Evolutionary conservation across 805 yeast genomes (phyloP).

Genomic region (Naumovozyma dairenensis): DNA sequence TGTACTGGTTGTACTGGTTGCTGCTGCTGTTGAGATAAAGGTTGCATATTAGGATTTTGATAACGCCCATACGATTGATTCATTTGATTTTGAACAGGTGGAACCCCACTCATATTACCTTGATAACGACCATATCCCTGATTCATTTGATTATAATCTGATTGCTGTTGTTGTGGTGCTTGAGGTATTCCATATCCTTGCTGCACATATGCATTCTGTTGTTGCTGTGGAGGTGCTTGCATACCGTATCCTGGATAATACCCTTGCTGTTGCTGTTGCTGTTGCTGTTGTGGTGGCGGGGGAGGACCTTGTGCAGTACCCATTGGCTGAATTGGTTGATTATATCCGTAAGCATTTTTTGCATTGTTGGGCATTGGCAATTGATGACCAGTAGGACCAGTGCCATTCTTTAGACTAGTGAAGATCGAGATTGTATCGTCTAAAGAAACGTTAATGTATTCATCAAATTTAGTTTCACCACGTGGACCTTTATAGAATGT

Average conservation of each 20-base stretch:
- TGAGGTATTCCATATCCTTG: conserved; percentile 6
- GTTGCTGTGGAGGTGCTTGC: conserved; percentile 10
- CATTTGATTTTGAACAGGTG: conserved; percentile 6
- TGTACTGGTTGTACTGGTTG: conserved; percentile 19
- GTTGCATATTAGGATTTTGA: conserved; percentile 9
- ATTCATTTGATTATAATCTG: conserved; percentile 1
- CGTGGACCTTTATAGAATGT: conserved; percentile 58
- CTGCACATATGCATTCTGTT: conserved; percentile 2
- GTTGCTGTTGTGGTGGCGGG: conserved; percentile 15
- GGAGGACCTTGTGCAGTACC: conserved; percentile 14
- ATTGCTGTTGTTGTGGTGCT: conserved; percentile 11
- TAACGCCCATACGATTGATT: conserved; percentile 13
- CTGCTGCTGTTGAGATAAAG: conserved; percentile 18
- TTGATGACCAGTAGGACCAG: neutral
- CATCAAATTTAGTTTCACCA: conserved; percentile 76
- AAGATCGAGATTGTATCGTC: conserved; percentile 48
- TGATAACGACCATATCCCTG: conserved; percentile 7
- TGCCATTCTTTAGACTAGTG: conserved; percentile 24
- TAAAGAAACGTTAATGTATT: conserved; percentile 60
- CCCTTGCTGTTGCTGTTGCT: conserved; percentile 14
- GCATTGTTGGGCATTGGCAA: neutral
- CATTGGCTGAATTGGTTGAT: conserved; percentile 7
- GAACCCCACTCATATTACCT: conserved; percentile 2
- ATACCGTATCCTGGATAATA: conserved; percentile 8
- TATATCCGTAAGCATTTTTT: neutral